Percentiles rank a stretch among this genome's conserved stretches.
These are phyloP conservation scores for Trichophyton verrucosum DNA, from an alignment of 2,329 filamentous ascomycete species.

Conservation along the genomic window DNA sequence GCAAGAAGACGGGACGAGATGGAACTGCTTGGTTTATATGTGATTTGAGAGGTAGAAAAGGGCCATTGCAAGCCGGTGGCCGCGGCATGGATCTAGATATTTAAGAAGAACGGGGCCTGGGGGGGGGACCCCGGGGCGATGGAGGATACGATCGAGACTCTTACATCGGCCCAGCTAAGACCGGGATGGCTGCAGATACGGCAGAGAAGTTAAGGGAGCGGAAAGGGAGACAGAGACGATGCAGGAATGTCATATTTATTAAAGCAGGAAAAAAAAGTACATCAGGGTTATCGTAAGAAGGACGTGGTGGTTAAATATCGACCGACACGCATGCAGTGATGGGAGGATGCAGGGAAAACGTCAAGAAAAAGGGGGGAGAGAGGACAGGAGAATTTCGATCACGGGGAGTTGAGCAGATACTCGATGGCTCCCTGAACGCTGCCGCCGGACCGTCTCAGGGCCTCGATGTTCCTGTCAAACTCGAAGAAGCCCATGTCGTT, in stretches of 20 bases:
- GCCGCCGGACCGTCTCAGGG: conserved; percentile 75
- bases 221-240: not conserved
- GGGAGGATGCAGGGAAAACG: not conserved
- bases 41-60: no score
- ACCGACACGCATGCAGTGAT: not conserved
- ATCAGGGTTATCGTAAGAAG: not conserved
- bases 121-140: not conserved
- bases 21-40: no score
- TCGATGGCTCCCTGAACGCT: conserved; percentile 70
- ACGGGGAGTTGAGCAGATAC: conserved; percentile 28
- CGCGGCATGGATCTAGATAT: no score
- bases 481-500: conserved; percentile 99
- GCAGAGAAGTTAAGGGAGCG: not conserved
- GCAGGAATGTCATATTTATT: not conserved
- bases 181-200: not conserved
- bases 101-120: not conserved
- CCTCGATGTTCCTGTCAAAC: conserved; percentile 84
- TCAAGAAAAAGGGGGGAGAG: not conserved
- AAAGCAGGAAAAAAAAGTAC: not conserved
- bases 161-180: not conserved
- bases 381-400: not conserved
- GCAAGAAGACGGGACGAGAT: no score
- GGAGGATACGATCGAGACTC: not conserved
- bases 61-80: no score
- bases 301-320: not conserved